These are phyloP conservation scores for Huntiella savannae DNA, from an alignment of 2,329 filamentous ascomycete species.

Conservation along the genomic window DNA sequence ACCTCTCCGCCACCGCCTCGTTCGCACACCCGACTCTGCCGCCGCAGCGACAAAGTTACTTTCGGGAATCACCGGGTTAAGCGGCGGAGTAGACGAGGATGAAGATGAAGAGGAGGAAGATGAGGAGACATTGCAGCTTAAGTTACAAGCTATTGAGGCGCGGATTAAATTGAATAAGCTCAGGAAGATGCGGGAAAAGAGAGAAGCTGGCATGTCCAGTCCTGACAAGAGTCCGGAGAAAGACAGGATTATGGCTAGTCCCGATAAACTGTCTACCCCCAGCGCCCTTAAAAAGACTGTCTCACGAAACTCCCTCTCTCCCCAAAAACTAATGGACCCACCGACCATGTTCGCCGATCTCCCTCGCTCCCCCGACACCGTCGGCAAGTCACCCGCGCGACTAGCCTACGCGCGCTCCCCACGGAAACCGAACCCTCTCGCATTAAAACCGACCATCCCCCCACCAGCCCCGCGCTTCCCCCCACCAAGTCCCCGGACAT, in stretches of 20 bases:
- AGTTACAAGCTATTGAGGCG: constrained; percentile 76
- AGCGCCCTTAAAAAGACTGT: not conserved
- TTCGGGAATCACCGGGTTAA: constrained; percentile 15
- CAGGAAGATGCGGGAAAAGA: constrained; percentile 39
- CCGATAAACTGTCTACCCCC: not conserved
- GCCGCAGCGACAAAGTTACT: not conserved
- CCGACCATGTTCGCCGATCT: constrained; percentile 8
- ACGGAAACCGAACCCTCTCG: constrained; percentile 3
- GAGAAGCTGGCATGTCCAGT: not conserved
- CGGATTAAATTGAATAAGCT: constrained; percentile 73
- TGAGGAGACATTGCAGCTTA: constrained; percentile 73
- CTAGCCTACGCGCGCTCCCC: constrained; percentile 10
- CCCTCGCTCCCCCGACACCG: constrained; percentile 8
- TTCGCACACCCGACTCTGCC: constrained; percentile 7
- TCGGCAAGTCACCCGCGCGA: constrained; percentile 10
- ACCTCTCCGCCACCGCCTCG: constrained; percentile 22
- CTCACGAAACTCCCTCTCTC: not conserved
- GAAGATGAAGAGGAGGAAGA: constrained; percentile 52
- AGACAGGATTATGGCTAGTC: not conserved
- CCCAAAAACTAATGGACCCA: constrained; percentile 1
- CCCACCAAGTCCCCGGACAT: not conserved
- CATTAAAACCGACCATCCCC: constrained; percentile 6
- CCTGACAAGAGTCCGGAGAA: not conserved
- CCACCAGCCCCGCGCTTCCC: constrained; percentile 1
- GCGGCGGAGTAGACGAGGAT: constrained; percentile 20